Evolutionary conservation across 345 rosid genomes (phyloP).

Genomic region (Arabis alpina): DNA sequence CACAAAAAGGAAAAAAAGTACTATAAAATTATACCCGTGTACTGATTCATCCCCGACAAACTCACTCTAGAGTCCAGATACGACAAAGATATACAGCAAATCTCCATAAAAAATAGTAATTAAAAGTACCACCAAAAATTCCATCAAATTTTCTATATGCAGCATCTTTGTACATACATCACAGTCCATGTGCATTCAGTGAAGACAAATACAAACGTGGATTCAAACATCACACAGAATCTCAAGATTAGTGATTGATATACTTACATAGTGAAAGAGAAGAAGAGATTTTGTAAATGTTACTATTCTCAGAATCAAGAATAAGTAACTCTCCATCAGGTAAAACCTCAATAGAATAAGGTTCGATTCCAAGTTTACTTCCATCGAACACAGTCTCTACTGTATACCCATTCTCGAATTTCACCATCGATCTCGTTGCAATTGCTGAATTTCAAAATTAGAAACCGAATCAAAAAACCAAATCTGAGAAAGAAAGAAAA

Average conservation of each 20-base stretch:
- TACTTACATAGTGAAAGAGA: constrained; percentile 89
- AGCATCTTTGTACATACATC: constrained; percentile 31
- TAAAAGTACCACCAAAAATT: constrained; percentile 26
- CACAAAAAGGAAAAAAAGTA: constrained; percentile 10
- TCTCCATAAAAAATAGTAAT: constrained; percentile 30
- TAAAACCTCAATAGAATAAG: constrained; percentile 76
- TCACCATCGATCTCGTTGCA: constrained; percentile 88
- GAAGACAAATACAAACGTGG: constrained; percentile 15
- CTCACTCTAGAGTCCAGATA: constrained; percentile 14
- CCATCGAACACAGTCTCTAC: constrained; percentile 99
- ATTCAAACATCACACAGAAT: constrained; percentile 15
- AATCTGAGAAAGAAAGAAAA: constrained; percentile 26
- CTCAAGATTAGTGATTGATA: not conserved
- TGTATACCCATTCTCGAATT: constrained; percentile 88
- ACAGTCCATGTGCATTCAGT: constrained; percentile 41
- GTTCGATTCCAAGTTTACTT: constrained; percentile 95
- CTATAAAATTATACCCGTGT: constrained; percentile 8
- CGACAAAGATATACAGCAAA: constrained; percentile 44
- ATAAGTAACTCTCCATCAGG: constrained; percentile 87
- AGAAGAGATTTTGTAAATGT: constrained; percentile 85
- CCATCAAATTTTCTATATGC: constrained; percentile 19
- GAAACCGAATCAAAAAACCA: constrained; percentile 21
- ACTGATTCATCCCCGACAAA: constrained; percentile 37
- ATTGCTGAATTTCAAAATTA: constrained; percentile 53
- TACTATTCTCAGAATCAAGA: constrained; percentile 90